phyloP scores from a whole-genome alignment of 495 filamentous ascomycete species.

The Friedmanniomyces endolithicus region DNA sequence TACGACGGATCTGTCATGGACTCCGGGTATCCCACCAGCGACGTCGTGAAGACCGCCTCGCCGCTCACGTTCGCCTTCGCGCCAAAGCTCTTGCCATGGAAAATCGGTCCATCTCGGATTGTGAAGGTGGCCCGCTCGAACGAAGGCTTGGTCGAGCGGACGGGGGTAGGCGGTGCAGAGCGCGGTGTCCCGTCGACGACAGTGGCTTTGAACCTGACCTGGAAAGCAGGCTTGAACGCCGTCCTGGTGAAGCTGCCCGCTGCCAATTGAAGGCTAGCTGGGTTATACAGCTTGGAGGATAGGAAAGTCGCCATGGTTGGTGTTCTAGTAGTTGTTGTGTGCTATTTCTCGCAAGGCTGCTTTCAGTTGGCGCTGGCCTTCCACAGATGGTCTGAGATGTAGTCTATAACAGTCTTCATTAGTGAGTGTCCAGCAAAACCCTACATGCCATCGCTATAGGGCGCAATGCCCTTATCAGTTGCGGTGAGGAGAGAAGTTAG shows the following conservation, averaged over 20 bases:
- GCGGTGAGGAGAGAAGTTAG: background rate
- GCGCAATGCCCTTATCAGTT: conserved; percentile 3
- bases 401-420: conserved; percentile 1
- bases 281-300: conserved; percentile 51
- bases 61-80: conserved; percentile 84
- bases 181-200: conserved; percentile 52
- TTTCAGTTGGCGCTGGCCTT: conserved; percentile 73
- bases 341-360: conserved; percentile 2
- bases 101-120: conserved; percentile 85
- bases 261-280: conserved; percentile 33
- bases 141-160: conserved; percentile 45
- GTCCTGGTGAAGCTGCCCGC: conserved; percentile 37
- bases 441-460: background rate
- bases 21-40: conserved; percentile 89
- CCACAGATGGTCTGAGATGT: conserved; percentile 81
- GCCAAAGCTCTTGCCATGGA: conserved; percentile 85
- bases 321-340: conserved; percentile 13
- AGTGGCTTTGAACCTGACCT: conserved; percentile 55
- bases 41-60: conserved; percentile 91
- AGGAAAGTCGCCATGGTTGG: conserved; percentile 9
- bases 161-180: conserved; percentile 32
- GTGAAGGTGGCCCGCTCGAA: conserved; percentile 80
- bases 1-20: conserved; percentile 98
- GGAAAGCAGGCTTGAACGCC: conserved; percentile 39
- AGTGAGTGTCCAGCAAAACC: background rate